A percentile compares a stretch with the other conserved stretches of the same genome.
These are phyloP conservation scores for Emmonsia crescens DNA, from an alignment of 2,329 filamentous ascomycete genomes.

Conservation along the genomic window DNA sequence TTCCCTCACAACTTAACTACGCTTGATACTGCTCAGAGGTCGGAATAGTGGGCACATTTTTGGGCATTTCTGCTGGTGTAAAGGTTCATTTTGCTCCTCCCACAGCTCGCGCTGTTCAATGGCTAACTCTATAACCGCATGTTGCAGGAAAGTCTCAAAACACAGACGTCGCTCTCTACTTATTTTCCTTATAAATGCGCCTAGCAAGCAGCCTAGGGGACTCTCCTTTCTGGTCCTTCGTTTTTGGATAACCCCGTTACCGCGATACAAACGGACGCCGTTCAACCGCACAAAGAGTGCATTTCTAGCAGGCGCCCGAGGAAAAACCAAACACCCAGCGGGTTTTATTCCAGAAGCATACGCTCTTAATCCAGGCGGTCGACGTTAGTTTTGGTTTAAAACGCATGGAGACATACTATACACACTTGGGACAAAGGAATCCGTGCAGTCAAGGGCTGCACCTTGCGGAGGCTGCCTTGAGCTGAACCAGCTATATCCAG, in stretches of 20 bases:
- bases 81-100: background rate
- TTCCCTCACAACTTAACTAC: background rate
- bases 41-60: background rate
- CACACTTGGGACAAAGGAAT: background rate
- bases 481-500: background rate
- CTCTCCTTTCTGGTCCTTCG: background rate
- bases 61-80: background rate
- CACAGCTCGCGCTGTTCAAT: background rate
- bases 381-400: background rate
- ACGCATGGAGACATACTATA: slow-evolving; percentile 1
- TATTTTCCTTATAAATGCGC: background rate
- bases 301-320: background rate
- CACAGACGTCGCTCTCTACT: background rate
- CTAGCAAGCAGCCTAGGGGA: background rate
- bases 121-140: background rate
- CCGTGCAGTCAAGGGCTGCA: background rate
- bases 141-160: background rate
- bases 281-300: background rate
- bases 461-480: background rate
- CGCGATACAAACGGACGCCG: background rate
- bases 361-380: background rate
- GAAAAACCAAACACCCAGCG: too few species aligned
- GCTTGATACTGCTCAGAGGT: background rate
- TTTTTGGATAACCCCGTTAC: background rate
- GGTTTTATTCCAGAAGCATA: background rate